Evolutionary conservation across 257 asterid genomes (phyloP), one percentile per base, ranked within the genome.

Genomic region (Gentiana dahurica): DNA sequence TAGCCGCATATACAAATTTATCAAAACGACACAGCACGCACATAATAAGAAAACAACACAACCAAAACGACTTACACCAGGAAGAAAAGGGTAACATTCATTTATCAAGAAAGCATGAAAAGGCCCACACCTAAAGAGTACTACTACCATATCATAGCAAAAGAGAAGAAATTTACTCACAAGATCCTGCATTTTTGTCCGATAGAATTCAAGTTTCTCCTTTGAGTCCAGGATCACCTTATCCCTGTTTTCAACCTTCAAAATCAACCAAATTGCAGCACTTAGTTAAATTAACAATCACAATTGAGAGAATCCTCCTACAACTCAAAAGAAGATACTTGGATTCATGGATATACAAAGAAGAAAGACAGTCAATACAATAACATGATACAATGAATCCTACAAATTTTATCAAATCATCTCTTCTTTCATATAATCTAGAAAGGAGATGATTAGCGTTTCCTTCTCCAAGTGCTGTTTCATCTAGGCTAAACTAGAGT

Each of bases 161-260:
- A 53, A 54, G 38, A n/a, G 45, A 9, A 15, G 44, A 8, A 13
- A 64, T 62, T 59, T 65, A 74, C 97, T 80, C 76, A 92, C 98
- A 66, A 92, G 95, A 71, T 92, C 98, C 85, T 87, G 98, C 98
- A 92, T 92, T 78, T 83, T 92, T 66, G 84, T 73, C 70, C 98
- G 67, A 72, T 92, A 92, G 73, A 65, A 92, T 67, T 87, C 93
- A 68, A 92, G 93, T 85, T 92, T 92, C 84, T 92, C 98, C 72
- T 71, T 81, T 57, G 94, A 92, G 70, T 92, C 98, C 81, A 92
- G 62, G 68, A 85, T 69, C 81, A 75, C 70, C 36, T 79, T 85
- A 63, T 89, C 95, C 58, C 78, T 83, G 66, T 68, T 76, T 65
- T 82, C 94, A 72, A 67, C 93, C 98, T 92, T 62, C 64, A 67